These are phyloP conservation scores for Tremella fuciformis DNA, from an alignment of 768 basidiomycete genomes.

Conservation along the genomic window DNA sequence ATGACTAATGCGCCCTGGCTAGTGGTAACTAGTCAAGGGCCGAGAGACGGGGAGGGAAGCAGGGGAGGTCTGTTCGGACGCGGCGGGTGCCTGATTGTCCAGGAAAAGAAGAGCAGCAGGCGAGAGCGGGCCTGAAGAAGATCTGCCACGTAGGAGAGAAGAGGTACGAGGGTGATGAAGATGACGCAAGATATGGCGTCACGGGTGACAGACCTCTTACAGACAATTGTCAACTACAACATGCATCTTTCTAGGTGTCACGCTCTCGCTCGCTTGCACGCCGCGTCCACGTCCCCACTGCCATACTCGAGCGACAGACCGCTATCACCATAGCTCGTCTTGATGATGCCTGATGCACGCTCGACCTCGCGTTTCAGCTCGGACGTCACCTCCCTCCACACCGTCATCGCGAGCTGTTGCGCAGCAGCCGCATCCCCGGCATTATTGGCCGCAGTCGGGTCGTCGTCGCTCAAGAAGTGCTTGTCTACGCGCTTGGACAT, in stretches of 20 bases:
- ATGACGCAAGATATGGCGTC: no score
- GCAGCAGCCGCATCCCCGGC: slow-evolving; percentile 55
- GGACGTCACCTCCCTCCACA: slow-evolving; percentile 88
- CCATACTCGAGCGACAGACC: slow-evolving; percentile 73
- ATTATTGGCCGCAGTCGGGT: slow-evolving; percentile 39
- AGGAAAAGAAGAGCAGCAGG: no score
- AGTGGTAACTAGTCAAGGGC: no score
- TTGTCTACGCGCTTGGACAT: slow-evolving; percentile 91
- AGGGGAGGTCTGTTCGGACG: no score
- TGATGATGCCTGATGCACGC: slow-evolving; percentile 65
- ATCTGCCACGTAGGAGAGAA: no score
- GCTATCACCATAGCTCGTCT: slow-evolving; percentile 73
- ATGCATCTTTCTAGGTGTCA: neutral
- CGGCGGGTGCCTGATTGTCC: no score
- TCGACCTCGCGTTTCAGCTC: slow-evolving; percentile 73
- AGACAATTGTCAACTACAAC: no score
- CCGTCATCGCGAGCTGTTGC: slow-evolving; percentile 53
- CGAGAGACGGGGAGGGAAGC: no score
- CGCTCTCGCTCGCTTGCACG: slow-evolving; percentile 61
- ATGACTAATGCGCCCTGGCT: no score
- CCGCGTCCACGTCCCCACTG: slow-evolving; percentile 68
- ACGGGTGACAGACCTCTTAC: no score
- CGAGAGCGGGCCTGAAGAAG: no score
- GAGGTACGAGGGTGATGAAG: no score
- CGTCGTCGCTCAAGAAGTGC: slow-evolving; percentile 71